phyloP scores from a whole-genome alignment of 176 grass and related monocot genomes.

The Rhynchospora pubera region DNA sequence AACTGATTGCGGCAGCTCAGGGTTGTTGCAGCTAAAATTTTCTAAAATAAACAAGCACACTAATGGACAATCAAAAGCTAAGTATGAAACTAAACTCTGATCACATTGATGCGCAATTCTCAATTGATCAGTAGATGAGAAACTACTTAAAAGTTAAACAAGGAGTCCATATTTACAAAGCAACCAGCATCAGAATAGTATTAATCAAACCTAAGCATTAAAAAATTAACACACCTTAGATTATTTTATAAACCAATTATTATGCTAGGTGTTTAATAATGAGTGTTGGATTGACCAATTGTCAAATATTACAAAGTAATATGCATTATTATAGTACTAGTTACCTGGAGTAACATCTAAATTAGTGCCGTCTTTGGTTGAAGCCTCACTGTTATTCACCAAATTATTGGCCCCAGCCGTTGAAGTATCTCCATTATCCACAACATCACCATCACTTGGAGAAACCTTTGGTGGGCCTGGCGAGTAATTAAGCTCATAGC shows the following conservation, averaged over 20 bases:
- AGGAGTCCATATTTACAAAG: neutral
- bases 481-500: slow-evolving; percentile 42
- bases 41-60: neutral
- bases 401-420: neutral
- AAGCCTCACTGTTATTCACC: neutral
- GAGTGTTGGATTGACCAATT: neutral
- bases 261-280: neutral
- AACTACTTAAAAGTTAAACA: neutral
- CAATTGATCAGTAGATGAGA: neutral
- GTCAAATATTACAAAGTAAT: neutral
- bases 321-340: neutral
- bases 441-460: neutral
- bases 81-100: neutral
- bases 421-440: neutral
- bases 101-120: neutral
- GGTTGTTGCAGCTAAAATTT: neutral
- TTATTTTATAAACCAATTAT: neutral
- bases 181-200: neutral
- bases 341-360: slow-evolving; percentile 13
- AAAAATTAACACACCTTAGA: neutral
- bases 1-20: neutral
- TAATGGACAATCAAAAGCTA: neutral
- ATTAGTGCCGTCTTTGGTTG: neutral
- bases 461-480: slow-evolving; percentile 18
- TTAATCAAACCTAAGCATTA: neutral